Evolutionary conservation across 768 basidiomycete species (phyloP).

Genomic region (Psilocybe azurescens): DNA sequence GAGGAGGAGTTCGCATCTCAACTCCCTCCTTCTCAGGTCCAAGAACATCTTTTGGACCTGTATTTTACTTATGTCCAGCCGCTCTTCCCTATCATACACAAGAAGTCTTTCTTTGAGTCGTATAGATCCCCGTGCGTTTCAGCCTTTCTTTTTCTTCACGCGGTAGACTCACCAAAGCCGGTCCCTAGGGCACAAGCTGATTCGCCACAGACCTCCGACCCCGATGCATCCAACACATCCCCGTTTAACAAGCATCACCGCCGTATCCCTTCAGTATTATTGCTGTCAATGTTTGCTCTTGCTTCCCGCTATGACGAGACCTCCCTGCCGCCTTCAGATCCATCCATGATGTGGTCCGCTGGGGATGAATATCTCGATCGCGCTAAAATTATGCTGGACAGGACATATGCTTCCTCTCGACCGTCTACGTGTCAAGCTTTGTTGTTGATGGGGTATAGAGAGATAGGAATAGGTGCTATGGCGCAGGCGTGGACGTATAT

Average conservation of each 20-base stretch:
- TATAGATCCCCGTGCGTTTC: constrained; percentile 45
- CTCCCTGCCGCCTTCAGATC: constrained; percentile 45
- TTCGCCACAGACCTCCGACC: constrained; percentile 24
- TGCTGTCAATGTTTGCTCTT: constrained; percentile 85
- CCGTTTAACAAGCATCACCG: constrained; percentile 46
- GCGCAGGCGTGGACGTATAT: constrained; percentile 86
- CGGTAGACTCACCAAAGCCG: neutral
- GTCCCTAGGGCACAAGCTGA: constrained; percentile 17
- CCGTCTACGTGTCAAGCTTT: constrained; percentile 81
- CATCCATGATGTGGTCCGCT: constrained; percentile 77
- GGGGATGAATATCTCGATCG: constrained; percentile 74
- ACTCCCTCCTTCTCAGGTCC: constrained; percentile 62
- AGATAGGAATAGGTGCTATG: constrained; percentile 91
- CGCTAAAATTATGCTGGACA: constrained; percentile 71
- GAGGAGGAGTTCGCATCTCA: constrained; percentile 43
- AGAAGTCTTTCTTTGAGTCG: constrained; percentile 67
- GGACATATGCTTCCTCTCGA: constrained; percentile 71
- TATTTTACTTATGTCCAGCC: constrained; percentile 88
- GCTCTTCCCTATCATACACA: constrained; percentile 78
- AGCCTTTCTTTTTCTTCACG: constrained; percentile 12
- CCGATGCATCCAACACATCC: constrained; percentile 24
- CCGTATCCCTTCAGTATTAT: constrained; percentile 66
- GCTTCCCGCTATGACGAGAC: constrained; percentile 70
- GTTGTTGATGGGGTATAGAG: constrained; percentile 81
- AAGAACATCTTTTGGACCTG: constrained; percentile 72